Evolutionary conservation across 106 monocot genomes (phyloP).

Genomic region (Acanthochlamys bracteata): DNA sequence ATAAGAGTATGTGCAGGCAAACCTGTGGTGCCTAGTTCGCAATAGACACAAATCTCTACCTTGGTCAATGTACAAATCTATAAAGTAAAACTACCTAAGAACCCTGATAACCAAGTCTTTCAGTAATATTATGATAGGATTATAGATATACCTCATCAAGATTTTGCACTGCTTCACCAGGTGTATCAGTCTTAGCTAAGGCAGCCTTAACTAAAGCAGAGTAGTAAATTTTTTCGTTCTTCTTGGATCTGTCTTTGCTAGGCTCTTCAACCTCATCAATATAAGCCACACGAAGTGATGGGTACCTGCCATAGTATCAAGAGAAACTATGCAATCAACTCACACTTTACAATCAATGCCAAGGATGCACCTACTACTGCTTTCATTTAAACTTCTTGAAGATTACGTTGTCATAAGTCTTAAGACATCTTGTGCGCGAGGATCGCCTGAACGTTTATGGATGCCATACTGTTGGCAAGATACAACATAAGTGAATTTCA

Average conservation of each 20-base stretch:
- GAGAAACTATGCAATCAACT: no score
- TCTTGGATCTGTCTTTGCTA: slow-evolving; percentile 14
- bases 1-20: no score
- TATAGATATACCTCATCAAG: slow-evolving; percentile 10
- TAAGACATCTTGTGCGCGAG: no score
- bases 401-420: slow-evolving; percentile 99
- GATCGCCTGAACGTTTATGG: slow-evolving; percentile 93
- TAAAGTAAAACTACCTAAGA: no score
- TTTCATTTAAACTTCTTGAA: no score
- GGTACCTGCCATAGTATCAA: slow-evolving; percentile 4
- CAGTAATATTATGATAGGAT: no score
- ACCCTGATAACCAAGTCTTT: no score
- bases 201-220: slow-evolving; percentile 14
- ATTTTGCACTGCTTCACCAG: slow-evolving; percentile 6
- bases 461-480: slow-evolving; percentile 97
- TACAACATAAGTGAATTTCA: slow-evolving; percentile 98
- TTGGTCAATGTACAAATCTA: no score
- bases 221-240: slow-evolving; percentile 11
- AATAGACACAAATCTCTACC: no score
- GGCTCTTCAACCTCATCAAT: slow-evolving; percentile 15
- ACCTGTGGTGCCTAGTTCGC: no score
- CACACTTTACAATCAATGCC: no score
- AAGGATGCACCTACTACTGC: no score
- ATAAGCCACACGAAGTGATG: slow-evolving; percentile 15
- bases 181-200: slow-evolving; percentile 6